Conservation (phyloP, 116 monocot genomes). For the Dioscorea cayenensis region DNA sequence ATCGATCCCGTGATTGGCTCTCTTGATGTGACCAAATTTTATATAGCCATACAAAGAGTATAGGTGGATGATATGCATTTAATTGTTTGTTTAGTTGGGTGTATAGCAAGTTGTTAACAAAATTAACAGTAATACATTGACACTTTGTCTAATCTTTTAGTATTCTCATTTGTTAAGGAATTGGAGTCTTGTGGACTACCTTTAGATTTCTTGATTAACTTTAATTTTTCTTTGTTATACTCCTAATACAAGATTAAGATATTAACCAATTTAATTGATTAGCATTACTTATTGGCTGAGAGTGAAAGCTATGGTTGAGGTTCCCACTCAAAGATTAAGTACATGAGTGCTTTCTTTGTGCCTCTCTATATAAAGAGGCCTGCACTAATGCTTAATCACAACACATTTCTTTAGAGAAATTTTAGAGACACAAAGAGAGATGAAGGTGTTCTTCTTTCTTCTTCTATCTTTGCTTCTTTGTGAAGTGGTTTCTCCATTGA, state of each 20-base stretch:
- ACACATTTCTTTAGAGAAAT: neutral
- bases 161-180: neutral
- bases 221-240: neutral
- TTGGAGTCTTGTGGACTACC: conserved; percentile 8
- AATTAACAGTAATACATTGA: neutral
- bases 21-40: conserved; percentile 1
- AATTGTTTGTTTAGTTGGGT: conserved; percentile 1
- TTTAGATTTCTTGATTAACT: neutral
- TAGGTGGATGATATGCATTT: conserved; percentile 7
- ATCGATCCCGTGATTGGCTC: neutral
- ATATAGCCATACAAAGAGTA: neutral
- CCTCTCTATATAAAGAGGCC: conserved; percentile 23
- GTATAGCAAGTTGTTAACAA: neutral
- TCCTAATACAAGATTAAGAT: neutral
- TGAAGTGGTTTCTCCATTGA: conserved; percentile 6
- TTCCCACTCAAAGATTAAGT: conserved; percentile 1
- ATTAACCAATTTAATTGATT: conserved; percentile 4
- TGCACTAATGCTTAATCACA: neutral
- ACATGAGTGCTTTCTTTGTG: neutral
- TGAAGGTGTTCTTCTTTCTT: conserved; percentile 17
- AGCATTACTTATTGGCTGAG: conserved; percentile 6
- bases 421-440: conserved; percentile 17
- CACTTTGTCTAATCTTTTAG: neutral
- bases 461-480: conserved; percentile 19
- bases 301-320: conserved; percentile 2